phyloP scores from a whole-genome alignment of 164 flowering plant species.

The Annona squamosa region DNA sequence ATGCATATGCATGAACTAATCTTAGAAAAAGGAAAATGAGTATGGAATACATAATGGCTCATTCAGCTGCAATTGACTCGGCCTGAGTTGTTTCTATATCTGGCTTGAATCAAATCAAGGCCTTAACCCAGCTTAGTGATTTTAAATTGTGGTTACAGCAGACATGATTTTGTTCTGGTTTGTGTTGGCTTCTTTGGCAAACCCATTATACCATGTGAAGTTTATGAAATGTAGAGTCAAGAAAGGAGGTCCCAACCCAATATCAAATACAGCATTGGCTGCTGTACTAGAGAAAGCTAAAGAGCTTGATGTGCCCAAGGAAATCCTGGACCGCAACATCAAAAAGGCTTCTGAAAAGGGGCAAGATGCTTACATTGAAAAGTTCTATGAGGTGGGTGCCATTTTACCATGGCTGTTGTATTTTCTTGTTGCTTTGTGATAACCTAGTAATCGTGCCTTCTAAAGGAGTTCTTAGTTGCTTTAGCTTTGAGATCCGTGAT shows the following conservation, averaged over 20 bases:
- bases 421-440: background rate
- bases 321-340: slow-evolving; percentile 82
- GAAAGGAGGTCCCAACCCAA: slow-evolving; percentile 80
- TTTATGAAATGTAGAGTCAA: slow-evolving; percentile 47
- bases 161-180: background rate
- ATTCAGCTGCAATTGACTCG: background rate
- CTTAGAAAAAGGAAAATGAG: too few relatives aligned
- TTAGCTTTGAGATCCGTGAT: background rate
- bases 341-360: slow-evolving; percentile 96
- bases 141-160: background rate
- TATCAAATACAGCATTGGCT: slow-evolving; percentile 66
- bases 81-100: background rate
- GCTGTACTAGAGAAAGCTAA: slow-evolving; percentile 80
- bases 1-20: too few relatives aligned
- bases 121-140: background rate
- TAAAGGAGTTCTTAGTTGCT: background rate
- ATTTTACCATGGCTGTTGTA: slow-evolving; percentile 2
- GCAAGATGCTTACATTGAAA: slow-evolving; percentile 92
- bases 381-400: slow-evolving; percentile 65
- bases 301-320: slow-evolving; percentile 96
- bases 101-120: background rate
- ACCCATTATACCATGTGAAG: background rate
- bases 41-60: background rate
- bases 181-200: background rate
- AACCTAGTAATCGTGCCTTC: background rate